Evolutionary conservation across 2,329 filamentous ascomycete genomes (phyloP), one percentile per base, ranked within the genome.

Genomic region (Cryoendolithus antarcticus): DNA sequence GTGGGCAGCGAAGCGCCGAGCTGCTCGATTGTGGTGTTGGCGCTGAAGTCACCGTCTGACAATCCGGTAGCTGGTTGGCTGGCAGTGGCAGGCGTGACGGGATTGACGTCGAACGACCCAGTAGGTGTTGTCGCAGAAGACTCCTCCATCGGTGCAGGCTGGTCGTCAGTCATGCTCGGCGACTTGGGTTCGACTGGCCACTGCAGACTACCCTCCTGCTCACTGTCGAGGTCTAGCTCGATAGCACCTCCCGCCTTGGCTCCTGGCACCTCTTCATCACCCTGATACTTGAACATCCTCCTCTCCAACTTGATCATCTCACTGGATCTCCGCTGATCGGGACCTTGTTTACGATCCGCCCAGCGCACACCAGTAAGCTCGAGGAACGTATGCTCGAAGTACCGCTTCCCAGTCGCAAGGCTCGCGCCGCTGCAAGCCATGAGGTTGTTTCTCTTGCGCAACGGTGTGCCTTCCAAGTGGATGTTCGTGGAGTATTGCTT

Each of bases 401-500:
- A 40, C 19, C 47, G 48, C 40, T 57, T 58, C 7, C 64, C 62
- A 7, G 52, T 48, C 1, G 32, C 5, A 48, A 55, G 64, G 42
- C 47, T 41, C 38, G 55, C 52, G 41, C 52, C 51, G 8, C 55
- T 42, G 2, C 56, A 55, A 8, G 49, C 44, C 29, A 65, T 48
- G 38, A 60, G 43, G 27, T 53, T 48, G 45, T 49, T 49, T 4
- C 30, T 34, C 2, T 47, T 37, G 2, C 27, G 32, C 8, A 31
- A 30, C 9, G 21, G 36, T 1, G 52, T 54, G 32, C 49, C 45
- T 24, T 47, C 44, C 37, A 46, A 50, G 13, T 49, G 48, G 29
- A 49, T 69, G 6, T 72, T 72, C 34, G 75, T 72, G 47, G 69
- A 71, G 60, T 84, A 86, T 0, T 72, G 68, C 42, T 63, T 65